These are phyloP conservation scores for Apiotrichum domesticum DNA, from an alignment of 1,284 basidiomycete species.

Conservation along the genomic window DNA sequence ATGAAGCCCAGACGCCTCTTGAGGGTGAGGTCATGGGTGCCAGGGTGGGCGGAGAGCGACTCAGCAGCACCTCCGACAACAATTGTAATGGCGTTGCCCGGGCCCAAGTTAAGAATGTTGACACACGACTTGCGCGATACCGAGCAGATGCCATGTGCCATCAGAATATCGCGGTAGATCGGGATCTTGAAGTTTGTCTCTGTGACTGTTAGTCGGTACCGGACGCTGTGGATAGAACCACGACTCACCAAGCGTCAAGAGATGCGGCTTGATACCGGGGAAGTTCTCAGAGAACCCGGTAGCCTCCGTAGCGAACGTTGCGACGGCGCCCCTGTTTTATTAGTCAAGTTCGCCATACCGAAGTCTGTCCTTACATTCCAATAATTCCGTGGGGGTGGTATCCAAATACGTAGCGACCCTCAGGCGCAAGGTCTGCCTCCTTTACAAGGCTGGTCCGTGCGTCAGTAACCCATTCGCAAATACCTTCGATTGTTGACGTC, in stretches of 20 bases:
- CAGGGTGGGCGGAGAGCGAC: constrained; percentile 84
- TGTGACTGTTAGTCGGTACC: constrained; percentile 5
- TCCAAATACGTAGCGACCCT: constrained; percentile 90
- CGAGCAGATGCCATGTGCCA: constrained; percentile 80
- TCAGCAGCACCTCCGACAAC: constrained; percentile 96
- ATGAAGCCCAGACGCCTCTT: constrained; percentile 84
- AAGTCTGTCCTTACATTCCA: constrained; percentile 59
- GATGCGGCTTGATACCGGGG: constrained; percentile 86
- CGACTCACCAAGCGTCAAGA: constrained; percentile 66
- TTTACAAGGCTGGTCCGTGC: constrained; percentile 28
- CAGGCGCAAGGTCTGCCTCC: constrained; percentile 82
- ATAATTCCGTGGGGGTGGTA: constrained; percentile 97
- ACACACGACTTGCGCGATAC: constrained; percentile 86
- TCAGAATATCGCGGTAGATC: constrained; percentile 84
- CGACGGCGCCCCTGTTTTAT: constrained; percentile 72
- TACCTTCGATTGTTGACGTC: too few relatives aligned
- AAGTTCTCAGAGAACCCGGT: constrained; percentile 87
- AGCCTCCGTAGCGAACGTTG: constrained; percentile 89
- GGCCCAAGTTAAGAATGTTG: constrained; percentile 72
- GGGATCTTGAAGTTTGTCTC: constrained; percentile 84
- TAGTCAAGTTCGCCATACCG: background rate
- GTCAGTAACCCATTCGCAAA: too few relatives aligned
- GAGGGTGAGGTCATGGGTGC: constrained; percentile 82
- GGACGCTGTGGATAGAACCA: background rate
- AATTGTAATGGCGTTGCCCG: constrained; percentile 73